Conservation (phyloP, 257 asterid species). For the Striga asiatica region DNA sequence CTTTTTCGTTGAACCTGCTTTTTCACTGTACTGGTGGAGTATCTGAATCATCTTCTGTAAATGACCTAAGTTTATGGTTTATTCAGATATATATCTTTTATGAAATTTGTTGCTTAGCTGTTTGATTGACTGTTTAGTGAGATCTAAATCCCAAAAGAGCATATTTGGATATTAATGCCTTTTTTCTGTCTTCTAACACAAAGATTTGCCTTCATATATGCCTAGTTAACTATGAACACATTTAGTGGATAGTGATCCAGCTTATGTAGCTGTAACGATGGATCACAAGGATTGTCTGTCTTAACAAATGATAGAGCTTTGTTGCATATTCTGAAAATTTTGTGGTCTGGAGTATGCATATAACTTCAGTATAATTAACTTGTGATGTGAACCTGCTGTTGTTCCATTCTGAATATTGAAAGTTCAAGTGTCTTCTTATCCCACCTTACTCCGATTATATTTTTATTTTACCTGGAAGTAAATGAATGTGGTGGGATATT, state of each 20-base stretch:
- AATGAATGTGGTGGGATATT: neutral
- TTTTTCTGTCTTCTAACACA: neutral
- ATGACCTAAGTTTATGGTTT: neutral
- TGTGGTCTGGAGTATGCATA: neutral
- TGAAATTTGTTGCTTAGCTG: neutral
- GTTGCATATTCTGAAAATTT: neutral
- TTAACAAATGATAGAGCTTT: neutral
- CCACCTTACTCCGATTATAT: neutral
- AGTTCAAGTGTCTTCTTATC: neutral
- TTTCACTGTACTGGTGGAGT: neutral
- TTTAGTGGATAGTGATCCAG: neutral
- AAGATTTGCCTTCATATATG: neutral
- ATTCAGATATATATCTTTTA: neutral
- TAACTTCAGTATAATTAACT: neutral
- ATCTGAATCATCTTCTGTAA: neutral
- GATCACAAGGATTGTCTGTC: neutral
- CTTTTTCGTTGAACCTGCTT: neutral
- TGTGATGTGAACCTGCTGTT: conserved; percentile 6
- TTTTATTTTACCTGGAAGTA: neutral
- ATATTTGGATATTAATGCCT: neutral
- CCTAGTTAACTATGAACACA: too few relatives aligned
- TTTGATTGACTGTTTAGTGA: too few relatives aligned
- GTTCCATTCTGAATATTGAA: neutral
- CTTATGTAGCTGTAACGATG: neutral
- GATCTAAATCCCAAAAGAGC: neutral